Evolutionary conservation across 2,329 filamentous ascomycete genomes (phyloP).

Genomic region (Spiromastix sp.): DNA sequence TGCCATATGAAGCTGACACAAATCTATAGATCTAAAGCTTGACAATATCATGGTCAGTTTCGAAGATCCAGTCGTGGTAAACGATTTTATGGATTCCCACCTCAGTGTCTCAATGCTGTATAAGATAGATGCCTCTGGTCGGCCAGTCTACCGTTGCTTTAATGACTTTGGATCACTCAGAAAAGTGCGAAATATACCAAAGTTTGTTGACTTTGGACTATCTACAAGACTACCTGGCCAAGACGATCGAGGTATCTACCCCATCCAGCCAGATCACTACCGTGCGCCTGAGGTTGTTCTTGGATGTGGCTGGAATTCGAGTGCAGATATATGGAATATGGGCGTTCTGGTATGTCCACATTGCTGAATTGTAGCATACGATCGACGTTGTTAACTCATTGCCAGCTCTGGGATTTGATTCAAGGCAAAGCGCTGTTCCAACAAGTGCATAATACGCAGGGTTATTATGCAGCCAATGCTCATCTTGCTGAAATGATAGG

Average conservation of each 20-base stretch:
- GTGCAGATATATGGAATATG: constrained; percentile 29
- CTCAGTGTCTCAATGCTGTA: constrained; percentile 6
- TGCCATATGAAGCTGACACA: too few species aligned
- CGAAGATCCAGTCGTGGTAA: constrained; percentile 6
- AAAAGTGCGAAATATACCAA: constrained; percentile 10
- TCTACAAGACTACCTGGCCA: constrained; percentile 20
- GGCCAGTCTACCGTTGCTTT: constrained; percentile 14
- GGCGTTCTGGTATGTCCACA: constrained; percentile 19
- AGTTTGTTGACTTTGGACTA: constrained; percentile 15
- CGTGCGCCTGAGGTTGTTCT: constrained; percentile 27
- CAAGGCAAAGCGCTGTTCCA: constrained; percentile 21
- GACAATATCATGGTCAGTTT: constrained; percentile 10
- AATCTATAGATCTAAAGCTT: constrained; percentile 9
- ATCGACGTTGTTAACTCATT: neutral
- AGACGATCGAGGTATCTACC: constrained; percentile 28
- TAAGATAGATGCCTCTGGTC: constrained; percentile 11
- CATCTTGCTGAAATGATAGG: constrained; percentile 24
- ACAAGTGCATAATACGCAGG: constrained; percentile 16
- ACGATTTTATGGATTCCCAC: constrained; percentile 6
- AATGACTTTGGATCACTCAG: constrained; percentile 15
- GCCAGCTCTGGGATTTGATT: constrained; percentile 16
- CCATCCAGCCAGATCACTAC: constrained; percentile 32
- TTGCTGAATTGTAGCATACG: neutral
- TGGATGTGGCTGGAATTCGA: constrained; percentile 22
- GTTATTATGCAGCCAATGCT: constrained; percentile 14